Percentiles rank a stretch among this genome's conserved stretches.
Evolutionary conservation across 2,329 filamentous ascomycete genomes (phyloP).

Genomic region (Aspergillus fumigatus): DNA sequence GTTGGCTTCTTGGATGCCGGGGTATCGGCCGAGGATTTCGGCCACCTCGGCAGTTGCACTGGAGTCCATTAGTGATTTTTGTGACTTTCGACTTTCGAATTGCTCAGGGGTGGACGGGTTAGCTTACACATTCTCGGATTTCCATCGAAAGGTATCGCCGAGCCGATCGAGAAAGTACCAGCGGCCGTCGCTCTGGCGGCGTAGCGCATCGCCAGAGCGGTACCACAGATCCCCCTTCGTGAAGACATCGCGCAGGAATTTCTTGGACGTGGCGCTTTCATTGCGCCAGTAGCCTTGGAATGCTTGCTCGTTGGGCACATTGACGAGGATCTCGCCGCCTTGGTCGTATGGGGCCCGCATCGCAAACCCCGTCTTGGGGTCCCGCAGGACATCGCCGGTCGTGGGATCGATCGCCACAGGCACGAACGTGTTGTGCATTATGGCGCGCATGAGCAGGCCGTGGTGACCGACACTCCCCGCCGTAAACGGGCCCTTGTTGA

Average conservation of each 20-base stretch:
- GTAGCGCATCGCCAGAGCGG: slow-evolving; percentile 63
- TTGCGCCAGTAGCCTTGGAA: slow-evolving; percentile 71
- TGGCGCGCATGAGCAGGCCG: slow-evolving; percentile 55
- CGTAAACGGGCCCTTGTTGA: slow-evolving; percentile 58
- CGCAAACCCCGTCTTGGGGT: slow-evolving; percentile 65
- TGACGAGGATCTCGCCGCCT: slow-evolving; percentile 73
- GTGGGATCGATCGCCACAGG: slow-evolving; percentile 66
- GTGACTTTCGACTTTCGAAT: too few relatives aligned
- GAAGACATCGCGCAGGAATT: slow-evolving; percentile 62
- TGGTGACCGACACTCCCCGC: slow-evolving; percentile 67
- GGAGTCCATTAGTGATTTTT: not conserved
- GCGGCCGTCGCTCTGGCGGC: slow-evolving; percentile 57
- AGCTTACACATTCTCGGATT: slow-evolving; percentile 61
- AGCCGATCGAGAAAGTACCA: slow-evolving; percentile 68
- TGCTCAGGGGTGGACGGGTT: too few relatives aligned
- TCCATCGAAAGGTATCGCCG: slow-evolving; percentile 73
- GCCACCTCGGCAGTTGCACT: slow-evolving; percentile 60
- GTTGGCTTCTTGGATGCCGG: slow-evolving; percentile 60
- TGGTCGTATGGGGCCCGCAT: slow-evolving; percentile 58
- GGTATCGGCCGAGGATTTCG: slow-evolving; percentile 57
- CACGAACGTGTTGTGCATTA: slow-evolving; percentile 53
- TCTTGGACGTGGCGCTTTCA: slow-evolving; percentile 61
- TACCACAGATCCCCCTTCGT: slow-evolving; percentile 65
- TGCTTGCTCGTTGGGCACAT: slow-evolving; percentile 51
- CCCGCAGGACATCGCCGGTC: slow-evolving; percentile 62